Percentiles rank a stretch among this genome's conserved stretches.
Conservation (phyloP, 1,139 yeast species). For the Meyerozyma elateridarum region DNA sequence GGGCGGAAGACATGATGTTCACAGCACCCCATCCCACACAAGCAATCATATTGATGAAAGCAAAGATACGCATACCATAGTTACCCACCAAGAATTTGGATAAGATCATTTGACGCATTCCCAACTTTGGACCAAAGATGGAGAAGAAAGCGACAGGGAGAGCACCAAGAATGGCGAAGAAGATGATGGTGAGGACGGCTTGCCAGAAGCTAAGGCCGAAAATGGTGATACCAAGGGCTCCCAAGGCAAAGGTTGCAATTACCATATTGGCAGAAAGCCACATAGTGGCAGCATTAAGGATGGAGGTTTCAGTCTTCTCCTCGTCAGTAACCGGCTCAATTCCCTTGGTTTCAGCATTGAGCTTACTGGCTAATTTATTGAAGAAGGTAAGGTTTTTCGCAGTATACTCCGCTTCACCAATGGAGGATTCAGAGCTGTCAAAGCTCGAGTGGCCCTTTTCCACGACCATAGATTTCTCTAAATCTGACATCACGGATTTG, state of each 20-base stretch:
- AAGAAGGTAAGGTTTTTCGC: constrained; percentile 8
- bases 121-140: constrained; percentile 76
- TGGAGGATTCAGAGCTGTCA: constrained; percentile 1
- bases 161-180: constrained; percentile 70
- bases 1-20: constrained; percentile 87
- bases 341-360: constrained; percentile 63
- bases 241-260: constrained; percentile 76
- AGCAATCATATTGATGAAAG: constrained; percentile 73
- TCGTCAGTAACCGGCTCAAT: constrained; percentile 65
- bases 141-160: constrained; percentile 80
- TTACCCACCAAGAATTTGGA: constrained; percentile 78
- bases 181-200: constrained; percentile 55
- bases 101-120: constrained; percentile 83
- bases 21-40: constrained; percentile 97
- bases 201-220: constrained; percentile 62
- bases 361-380: constrained; percentile 27
- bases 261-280: constrained; percentile 93
- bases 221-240: constrained; percentile 69
- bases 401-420: constrained; percentile 2
- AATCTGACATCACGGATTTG: constrained; percentile 11
- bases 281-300: constrained; percentile 76
- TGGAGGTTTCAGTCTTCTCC: constrained; percentile 56
- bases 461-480: constrained; percentile 9
- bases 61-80: constrained; percentile 69
- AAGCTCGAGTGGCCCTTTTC: constrained; percentile 1